Evolutionary conservation across 495 filamentous ascomycete species (phyloP), one percentile per base, ranked within the genome.

Genomic region (Penicillium desertorum): DNA sequence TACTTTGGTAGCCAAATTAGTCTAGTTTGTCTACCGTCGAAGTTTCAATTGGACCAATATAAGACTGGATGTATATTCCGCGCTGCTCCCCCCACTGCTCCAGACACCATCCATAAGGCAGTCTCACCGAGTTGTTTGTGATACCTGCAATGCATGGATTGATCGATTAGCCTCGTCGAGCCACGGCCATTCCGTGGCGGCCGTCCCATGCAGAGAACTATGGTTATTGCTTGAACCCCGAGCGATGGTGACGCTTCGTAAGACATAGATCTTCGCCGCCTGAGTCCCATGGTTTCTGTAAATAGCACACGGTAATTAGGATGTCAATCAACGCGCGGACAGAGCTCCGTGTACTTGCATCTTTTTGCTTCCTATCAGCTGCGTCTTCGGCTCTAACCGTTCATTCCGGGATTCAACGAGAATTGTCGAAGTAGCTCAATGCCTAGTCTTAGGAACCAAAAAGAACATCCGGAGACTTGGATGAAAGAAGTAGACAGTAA

Each of bases 101-200:
- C 54, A 19, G 27, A 39, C 25, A 54, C 52, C 16, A 51, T 50
- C 45, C 37, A 62, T 62, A 43, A 32, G 47, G 29, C 25, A 52
- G 66, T 67, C 27, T 60, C 48, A 65, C 64, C 25, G 20, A 16
- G 9, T 5, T 11, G 16, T 17, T 54, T 25, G 64, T 65, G 46
- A 56, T 52, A 69, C 66, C 61, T 51, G 25, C 57, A 63, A 60
- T 44, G 56, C 66, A 65, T 67, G 45, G 44, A 52, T 61, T 56
- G 32, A 57, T 36, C 32, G 37, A 37, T 48, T 27, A 41, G 22
- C 19, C 41, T 56, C 36, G 59, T 65, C 64, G 60, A 69, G 55
- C 59, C 58, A 65, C 11, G 17, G 42, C 20, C 30, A 56, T 63
- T 65, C 60, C 57, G 44, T 19, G n/a, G 20, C 20, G 36, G 52